Evolutionary conservation across 2,329 filamentous ascomycete genomes (phyloP), one percentile per base, ranked within the genome.

Genomic region (Plectosphaerella cucumerina): DNA sequence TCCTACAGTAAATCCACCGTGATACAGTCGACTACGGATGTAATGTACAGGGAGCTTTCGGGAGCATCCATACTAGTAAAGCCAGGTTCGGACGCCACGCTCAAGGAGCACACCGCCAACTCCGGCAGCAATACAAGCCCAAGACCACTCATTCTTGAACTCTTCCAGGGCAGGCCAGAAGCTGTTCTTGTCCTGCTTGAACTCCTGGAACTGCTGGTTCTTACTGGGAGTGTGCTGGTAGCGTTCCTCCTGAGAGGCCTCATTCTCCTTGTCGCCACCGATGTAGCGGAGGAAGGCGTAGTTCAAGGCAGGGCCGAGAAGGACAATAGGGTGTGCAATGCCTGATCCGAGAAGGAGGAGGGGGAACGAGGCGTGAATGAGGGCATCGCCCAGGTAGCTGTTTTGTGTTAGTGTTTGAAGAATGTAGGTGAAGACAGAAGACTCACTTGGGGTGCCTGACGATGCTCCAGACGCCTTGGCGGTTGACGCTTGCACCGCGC

Each of bases 381-480:
- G 69, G 3, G 76, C 70, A 51, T 84, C 81, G 2, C 81, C 81
- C n/a, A 84, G 74, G 59, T 84, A 84, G 66, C 80, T 82, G 47
- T 31, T 33, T 47, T 12, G 18, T 5, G 47, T n/a, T 35, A 39
- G 37, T 14, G 22, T 6, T n/a, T 9, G 33, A 44, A 21, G 18
- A 6, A 2, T 4, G 6, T 17, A 15, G 33, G 4, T 14, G 33
- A 15, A 23, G 26, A 10, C 9, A n/a, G 8, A 11, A n/a, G 17
- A 68, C 76, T 63, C 69, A 83, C 80, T 84, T 84, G 1, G 81
- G 81, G 65, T 84, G 80, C 46, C 82, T 68, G 22, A 84, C 80
- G 31, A 84, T 72, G 57, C 78, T 80, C 78, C 80, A 84, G 26
- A 85, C 81, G 12, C 80, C 80, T n/a, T 78, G 71, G 14, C 75